Conservation (phyloP, 169 alveolate genomes). For the Plasmodium vivax region DNA sequence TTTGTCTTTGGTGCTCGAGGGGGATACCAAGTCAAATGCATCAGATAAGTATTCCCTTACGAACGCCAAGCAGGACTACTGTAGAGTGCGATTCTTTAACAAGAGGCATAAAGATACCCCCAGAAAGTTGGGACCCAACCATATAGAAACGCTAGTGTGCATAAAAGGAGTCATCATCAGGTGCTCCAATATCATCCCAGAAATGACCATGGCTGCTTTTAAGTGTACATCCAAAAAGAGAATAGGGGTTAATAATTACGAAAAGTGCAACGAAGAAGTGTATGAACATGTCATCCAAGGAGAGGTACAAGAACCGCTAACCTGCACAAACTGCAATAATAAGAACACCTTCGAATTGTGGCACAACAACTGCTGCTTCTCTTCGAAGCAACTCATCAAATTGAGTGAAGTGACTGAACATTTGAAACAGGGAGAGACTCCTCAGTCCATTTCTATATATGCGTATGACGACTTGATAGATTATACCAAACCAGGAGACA, state of each 20-base stretch:
- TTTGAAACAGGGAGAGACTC: slow-evolving; percentile 95
- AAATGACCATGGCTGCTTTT: slow-evolving; percentile 97
- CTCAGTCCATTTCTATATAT: slow-evolving; percentile 89
- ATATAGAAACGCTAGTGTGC: slow-evolving; percentile 91
- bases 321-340: slow-evolving; percentile 93
- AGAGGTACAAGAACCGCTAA: slow-evolving; percentile 96
- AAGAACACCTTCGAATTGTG: slow-evolving; percentile 93
- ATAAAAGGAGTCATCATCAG: slow-evolving; percentile 97
- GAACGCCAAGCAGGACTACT: slow-evolving; percentile 83
- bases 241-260: slow-evolving; percentile 83
- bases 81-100: slow-evolving; percentile 84
- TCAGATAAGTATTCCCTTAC: slow-evolving; percentile 73
- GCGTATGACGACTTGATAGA: slow-evolving; percentile 97
- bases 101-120: slow-evolving; percentile 81
- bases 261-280: slow-evolving; percentile 89
- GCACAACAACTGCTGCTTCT: slow-evolving; percentile 94
- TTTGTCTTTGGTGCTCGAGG: slow-evolving; percentile 72
- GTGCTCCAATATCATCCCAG: slow-evolving; percentile 96
- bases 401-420: slow-evolving; percentile 94
- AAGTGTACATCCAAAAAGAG: slow-evolving; percentile 93
- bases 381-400: slow-evolving; percentile 95
- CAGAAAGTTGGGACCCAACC: slow-evolving; percentile 85
- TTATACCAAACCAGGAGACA: slow-evolving; percentile 97
- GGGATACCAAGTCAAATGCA: slow-evolving; percentile 34
- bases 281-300: slow-evolving; percentile 93